Evolutionary conservation across 129 eudicot species (phyloP), one percentile per base, ranked within the genome.

Genomic region (Flaveria robusta): DNA sequence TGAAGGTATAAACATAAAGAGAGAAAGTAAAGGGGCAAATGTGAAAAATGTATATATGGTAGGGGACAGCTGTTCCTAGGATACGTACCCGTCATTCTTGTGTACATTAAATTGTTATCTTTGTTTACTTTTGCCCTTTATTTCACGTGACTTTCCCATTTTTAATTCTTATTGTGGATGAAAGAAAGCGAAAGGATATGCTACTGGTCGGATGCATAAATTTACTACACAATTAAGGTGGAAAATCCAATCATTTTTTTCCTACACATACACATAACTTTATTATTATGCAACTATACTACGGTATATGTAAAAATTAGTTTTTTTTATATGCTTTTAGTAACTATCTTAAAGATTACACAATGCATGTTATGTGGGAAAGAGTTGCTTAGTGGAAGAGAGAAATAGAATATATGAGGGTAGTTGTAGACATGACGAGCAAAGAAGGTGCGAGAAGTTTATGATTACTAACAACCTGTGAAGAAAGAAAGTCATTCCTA

Each of bases 51-150:
- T 31, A 67, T 11, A 4, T 41, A 13, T 73, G 39, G 63, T 73
- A 66, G 69, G 74, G 73, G 83, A 73, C 83, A 80, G 79, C 83
- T 80, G 83, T 80, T 79, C 47, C 70, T 76, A 52, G 81, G 81
- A 77, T 69, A 77, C 47, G 81, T 78, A 45, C 50, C 71, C 23
- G 14, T 75, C 79, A 63, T 46, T 71, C 64, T 75, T 56, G 41
- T 75, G 70, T 60, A 59, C 78, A 74, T 9, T 74, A 43, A 45
- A 75, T 41, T 67, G 47, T n/a, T n/a, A 27, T 24, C 55, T 41
- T 58, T 42, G 37, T 66, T 80, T 73, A 73, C 79, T 66, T 80
- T 79, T 80, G 66, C 22, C 68, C 83, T 66, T 73, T 80, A 54
- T 13, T 80, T 80, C 83, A 80, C 83, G 83, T 80, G 83, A 80